Conservation (phyloP, 805 yeast genomes). For the Yarrowia porcina region DNA sequence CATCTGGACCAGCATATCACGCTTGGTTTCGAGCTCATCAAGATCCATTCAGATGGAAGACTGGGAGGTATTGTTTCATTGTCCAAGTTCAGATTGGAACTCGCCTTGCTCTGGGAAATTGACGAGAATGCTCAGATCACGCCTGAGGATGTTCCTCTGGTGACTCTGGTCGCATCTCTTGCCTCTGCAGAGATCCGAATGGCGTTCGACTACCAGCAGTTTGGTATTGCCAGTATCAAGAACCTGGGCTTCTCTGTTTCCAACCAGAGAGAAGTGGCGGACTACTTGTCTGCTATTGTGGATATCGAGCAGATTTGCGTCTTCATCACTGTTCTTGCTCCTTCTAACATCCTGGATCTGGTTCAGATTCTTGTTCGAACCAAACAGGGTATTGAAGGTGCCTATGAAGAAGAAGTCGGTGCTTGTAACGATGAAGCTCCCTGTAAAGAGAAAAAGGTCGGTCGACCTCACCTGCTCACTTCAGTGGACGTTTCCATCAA, state of each 20-base stretch:
- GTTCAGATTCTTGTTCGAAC: slow-evolving; percentile 66
- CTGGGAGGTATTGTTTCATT: slow-evolving; percentile 66
- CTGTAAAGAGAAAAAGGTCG: slow-evolving; percentile 27
- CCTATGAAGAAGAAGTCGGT: slow-evolving; percentile 70
- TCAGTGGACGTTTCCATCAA: slow-evolving; percentile 62
- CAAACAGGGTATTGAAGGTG: slow-evolving; percentile 64
- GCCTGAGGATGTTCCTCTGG: slow-evolving; percentile 56
- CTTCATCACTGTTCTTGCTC: slow-evolving; percentile 78
- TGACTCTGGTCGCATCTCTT: slow-evolving; percentile 58
- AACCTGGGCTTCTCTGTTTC: slow-evolving; percentile 53
- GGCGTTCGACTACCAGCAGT: slow-evolving; percentile 82
- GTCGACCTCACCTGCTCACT: slow-evolving; percentile 41
- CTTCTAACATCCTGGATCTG: slow-evolving; percentile 77
- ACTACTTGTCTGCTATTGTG: slow-evolving; percentile 45
- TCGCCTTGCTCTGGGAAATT: slow-evolving; percentile 70
- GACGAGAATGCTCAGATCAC: slow-evolving; percentile 6
- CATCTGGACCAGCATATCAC: slow-evolving; percentile 70
- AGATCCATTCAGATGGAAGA: slow-evolving; percentile 66
- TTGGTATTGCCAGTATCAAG: slow-evolving; percentile 58
- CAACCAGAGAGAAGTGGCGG: slow-evolving; percentile 65
- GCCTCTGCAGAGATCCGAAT: slow-evolving; percentile 55
- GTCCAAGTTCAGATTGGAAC: slow-evolving; percentile 50
- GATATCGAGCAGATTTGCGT: slow-evolving; percentile 51
- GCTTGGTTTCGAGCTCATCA: slow-evolving; percentile 53
- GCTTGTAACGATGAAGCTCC: slow-evolving; percentile 47